Percentiles rank a stretch among this genome's conserved stretches.
These are phyloP conservation scores for Hypomyces perniciosus DNA, from an alignment of 2,329 filamentous ascomycete genomes.

Conservation along the genomic window DNA sequence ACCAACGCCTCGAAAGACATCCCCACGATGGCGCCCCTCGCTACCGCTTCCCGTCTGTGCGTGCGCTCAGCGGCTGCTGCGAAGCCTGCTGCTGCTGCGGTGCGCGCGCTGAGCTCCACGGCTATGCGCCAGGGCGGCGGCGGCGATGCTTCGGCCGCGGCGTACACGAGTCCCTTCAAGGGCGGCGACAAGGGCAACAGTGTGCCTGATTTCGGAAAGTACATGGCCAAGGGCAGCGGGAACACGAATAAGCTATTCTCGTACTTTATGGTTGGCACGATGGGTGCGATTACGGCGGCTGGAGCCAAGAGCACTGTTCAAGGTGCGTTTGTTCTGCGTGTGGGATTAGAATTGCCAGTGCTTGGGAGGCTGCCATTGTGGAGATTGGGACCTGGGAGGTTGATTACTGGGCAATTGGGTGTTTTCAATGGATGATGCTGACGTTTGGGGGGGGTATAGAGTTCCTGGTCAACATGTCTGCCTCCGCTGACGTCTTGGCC, in stretches of 20 bases:
- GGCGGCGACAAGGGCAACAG: conserved; percentile 55
- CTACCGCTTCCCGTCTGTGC: conserved; percentile 62
- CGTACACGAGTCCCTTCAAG: conserved; percentile 60
- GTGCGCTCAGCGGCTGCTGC: conserved; percentile 52
- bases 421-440: conserved; percentile 25
- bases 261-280: conserved; percentile 97
- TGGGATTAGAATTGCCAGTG: neutral
- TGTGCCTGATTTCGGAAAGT: conserved; percentile 86
- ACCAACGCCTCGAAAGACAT: conserved; percentile 1
- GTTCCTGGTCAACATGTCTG: conserved; percentile 99
- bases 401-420: conserved; percentile 19
- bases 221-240: conserved; percentile 64
- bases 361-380: neutral
- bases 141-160: conserved; percentile 40
- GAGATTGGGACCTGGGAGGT: conserved; percentile 3
- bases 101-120: conserved; percentile 53
- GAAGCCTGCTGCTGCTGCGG: conserved; percentile 34
- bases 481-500: conserved; percentile 94
- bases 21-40: conserved; percentile 58
- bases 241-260: conserved; percentile 79
- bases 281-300: conserved; percentile 86
- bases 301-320: conserved; percentile 97
- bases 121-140: conserved; percentile 42
- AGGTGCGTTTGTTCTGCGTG: conserved; percentile 57
- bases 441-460: conserved; percentile 50